Evolutionary conservation across 768 basidiomycete species (phyloP).

Genomic region (Termitomyces heimii): DNA sequence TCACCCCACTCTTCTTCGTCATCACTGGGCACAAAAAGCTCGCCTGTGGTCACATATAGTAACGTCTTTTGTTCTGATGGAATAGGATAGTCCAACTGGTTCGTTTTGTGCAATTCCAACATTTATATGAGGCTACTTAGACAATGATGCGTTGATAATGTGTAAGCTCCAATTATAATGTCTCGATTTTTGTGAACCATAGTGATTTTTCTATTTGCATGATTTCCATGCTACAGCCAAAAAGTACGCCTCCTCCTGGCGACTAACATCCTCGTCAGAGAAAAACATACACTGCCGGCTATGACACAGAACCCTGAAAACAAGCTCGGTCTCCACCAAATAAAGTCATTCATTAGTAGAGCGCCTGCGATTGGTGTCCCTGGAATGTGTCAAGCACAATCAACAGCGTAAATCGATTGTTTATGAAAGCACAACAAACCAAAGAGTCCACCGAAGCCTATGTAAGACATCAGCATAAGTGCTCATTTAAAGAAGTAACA

Average conservation of each 20-base stretch:
- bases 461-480: background rate
- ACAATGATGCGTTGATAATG: background rate
- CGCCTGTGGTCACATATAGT: too few relatives aligned
- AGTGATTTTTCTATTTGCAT: background rate
- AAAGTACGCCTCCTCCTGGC: slow-evolving; percentile 19
- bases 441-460: slow-evolving; percentile 35
- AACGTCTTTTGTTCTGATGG: too few relatives aligned
- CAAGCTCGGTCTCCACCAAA: slow-evolving; percentile 55
- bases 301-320: slow-evolving; percentile 42
- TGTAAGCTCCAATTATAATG: background rate
- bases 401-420: background rate
- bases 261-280: slow-evolving; percentile 18
- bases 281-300: slow-evolving; percentile 24
- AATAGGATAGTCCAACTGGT: too few relatives aligned
- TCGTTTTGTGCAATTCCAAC: too few relatives aligned
- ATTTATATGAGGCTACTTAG: background rate
- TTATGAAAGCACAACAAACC: slow-evolving; percentile 18
- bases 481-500: background rate
- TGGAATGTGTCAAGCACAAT: slow-evolving; percentile 7
- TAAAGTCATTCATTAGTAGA: slow-evolving; percentile 40
- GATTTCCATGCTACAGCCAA: slow-evolving; percentile 3
- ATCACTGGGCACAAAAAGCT: too few relatives aligned
- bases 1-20: too few relatives aligned
- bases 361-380: slow-evolving; percentile 57
- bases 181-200: background rate